These are phyloP conservation scores for Urochloa ruziziensis DNA, from an alignment of 176 grass and related monocot genomes.

Conservation along the genomic window DNA sequence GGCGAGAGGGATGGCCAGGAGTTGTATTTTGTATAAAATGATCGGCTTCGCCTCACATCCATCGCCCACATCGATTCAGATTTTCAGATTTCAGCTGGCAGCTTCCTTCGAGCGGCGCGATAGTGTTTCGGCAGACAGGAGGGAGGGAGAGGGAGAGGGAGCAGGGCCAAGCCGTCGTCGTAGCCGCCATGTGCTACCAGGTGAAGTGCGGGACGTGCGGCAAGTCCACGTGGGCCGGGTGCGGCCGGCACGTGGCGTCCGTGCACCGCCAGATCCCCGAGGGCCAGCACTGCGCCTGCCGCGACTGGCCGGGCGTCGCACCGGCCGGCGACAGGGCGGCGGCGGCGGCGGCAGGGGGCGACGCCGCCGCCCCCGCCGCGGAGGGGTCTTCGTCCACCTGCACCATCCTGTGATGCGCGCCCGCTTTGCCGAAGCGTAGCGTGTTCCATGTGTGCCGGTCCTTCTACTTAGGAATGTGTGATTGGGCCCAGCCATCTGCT, in stretches of 20 bases:
- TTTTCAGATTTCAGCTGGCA: neutral
- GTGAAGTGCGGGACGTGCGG: constrained; percentile 66
- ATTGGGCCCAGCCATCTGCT: neutral
- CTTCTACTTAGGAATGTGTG: neutral
- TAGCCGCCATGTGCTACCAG: constrained; percentile 62
- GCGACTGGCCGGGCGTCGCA: constrained; percentile 64
- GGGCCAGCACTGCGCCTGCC: constrained; percentile 85
- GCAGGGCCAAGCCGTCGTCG: neutral
- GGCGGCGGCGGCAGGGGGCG: too few species aligned
- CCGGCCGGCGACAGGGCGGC: neutral
- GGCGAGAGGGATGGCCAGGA: neutral
- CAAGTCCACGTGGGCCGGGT: constrained; percentile 80
- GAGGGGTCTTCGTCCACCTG: neutral
- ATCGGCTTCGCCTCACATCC: neutral
- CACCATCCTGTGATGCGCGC: constrained; percentile 30
- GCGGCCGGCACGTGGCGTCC: constrained; percentile 72
- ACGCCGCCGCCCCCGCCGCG: neutral
- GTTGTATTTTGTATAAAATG: neutral
- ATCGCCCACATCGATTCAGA: neutral
- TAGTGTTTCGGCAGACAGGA: neutral
- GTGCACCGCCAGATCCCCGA: constrained; percentile 67
- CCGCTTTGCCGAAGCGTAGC: neutral
- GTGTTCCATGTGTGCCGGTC: neutral
- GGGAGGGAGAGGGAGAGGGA: neutral
- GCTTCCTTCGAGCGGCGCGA: neutral